Conservation (phyloP, 2,329 filamentous ascomycete genomes). For the Trichoderma endophyticum region DNA sequence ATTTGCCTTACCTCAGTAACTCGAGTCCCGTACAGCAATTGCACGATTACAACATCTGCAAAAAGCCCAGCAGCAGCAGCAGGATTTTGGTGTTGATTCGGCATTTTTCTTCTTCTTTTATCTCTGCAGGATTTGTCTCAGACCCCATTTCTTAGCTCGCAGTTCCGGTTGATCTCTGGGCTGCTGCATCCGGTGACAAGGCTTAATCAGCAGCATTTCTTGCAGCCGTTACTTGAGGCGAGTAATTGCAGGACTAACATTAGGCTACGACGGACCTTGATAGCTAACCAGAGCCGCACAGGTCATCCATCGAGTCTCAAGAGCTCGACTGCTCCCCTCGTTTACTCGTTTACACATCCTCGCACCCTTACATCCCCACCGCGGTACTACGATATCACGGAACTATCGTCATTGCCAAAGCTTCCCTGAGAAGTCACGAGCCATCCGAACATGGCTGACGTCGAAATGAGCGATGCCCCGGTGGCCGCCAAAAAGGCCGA, state of each 20-base stretch:
- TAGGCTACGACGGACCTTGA: background rate
- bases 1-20: background rate
- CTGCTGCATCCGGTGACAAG: background rate
- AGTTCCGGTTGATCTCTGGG: background rate
- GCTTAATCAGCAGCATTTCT: background rate
- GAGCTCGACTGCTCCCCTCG: background rate
- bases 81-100: background rate
- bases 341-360: background rate
- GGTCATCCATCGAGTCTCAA: background rate
- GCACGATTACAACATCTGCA: background rate
- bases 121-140: background rate
- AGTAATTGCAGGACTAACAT: background rate
- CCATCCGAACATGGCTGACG: conserved; percentile 70
- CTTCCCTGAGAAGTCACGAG: background rate
- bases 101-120: background rate
- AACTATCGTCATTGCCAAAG: background rate
- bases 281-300: background rate
- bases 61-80: background rate
- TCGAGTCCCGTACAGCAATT: background rate
- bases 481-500: conserved; percentile 54
- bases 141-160: background rate
- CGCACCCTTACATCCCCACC: background rate
- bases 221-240: background rate
- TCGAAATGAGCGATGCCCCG: conserved; percentile 91
- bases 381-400: background rate